Base-by-base conservation (phyloP, 169 alveolate species). In the Miamiensis avidus region DNA sequence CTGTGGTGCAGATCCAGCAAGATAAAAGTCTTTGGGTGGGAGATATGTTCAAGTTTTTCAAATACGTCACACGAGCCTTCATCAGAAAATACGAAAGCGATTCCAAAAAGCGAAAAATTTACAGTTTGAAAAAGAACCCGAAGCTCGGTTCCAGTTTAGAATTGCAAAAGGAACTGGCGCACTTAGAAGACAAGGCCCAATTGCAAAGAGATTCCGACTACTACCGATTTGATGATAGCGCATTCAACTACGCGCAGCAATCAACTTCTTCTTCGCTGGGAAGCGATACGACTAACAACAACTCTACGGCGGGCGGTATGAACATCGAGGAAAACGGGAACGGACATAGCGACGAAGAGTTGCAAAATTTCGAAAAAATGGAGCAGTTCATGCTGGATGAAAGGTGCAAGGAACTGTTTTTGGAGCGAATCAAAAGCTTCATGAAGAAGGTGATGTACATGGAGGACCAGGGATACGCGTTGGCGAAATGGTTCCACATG, bases 61-160 rank as follows among this genome's bases (percentile, higher is more conserved):
- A 79, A 79, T 65, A 74, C 29, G n/a, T 79, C 29, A 49, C 64
- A 29, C n/a, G 84, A 79, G 65, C 29, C 26, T 79, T 79, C 30
- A 79, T 79, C 25, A 79, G 29, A 16, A 79, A 76, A 79, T 79
- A 79, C 27, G 84, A 79, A 34, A 79, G 28, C 29, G 76, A 79
- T 34, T 79, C 34, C 34, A 79, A 28, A 28, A 72, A 79, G 25
- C 34, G 30, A 72, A 49, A 49, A 49, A 49, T 49, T 11, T 11
- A 11, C 20, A 11, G 20, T 4, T 49, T 49, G 69, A 49, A 49
- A 20, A 49, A 11, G 69, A 49, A 20, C 69, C 4, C 69, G 69
- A 49, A 11, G 4, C 4, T 4, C 26, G 20, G 20, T 49, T 11
- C 4, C 69, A 11, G 4, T 49, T 11, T 49, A 20, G 20, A 49